Percentiles rank a stretch among this genome's conserved stretches.
Conservation (phyloP, 2,329 filamentous ascomycete genomes). For the Arthrobotrys megalospora region DNA sequence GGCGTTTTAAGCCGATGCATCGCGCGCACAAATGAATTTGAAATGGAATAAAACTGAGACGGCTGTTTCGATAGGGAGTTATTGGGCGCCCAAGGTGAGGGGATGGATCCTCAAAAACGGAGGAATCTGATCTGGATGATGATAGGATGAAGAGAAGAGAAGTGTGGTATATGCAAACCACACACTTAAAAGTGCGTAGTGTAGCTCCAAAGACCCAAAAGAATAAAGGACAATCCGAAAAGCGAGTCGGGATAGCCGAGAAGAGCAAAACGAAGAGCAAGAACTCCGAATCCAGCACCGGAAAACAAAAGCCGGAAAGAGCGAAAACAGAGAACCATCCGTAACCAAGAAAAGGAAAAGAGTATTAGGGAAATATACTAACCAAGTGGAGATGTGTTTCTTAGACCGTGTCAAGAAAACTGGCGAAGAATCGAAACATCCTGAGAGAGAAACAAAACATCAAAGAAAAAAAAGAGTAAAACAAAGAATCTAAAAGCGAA, state of each 20-base stretch:
- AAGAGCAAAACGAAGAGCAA: constrained; percentile 44
- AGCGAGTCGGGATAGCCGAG: constrained; percentile 60
- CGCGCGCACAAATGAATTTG: constrained; percentile 60
- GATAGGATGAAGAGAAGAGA: constrained; percentile 29
- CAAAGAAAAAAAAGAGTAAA: constrained; percentile 18
- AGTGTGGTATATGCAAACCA: constrained; percentile 50
- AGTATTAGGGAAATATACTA: constrained; percentile 56
- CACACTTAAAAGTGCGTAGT: constrained; percentile 32
- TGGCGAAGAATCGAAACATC: constrained; percentile 52
- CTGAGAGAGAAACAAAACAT: constrained; percentile 30
- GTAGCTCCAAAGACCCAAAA: constrained; percentile 31
- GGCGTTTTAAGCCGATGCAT: constrained; percentile 31
- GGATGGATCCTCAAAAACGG: constrained; percentile 25
- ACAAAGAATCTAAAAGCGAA: background rate
- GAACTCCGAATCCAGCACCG: constrained; percentile 35
- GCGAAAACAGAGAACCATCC: constrained; percentile 21
- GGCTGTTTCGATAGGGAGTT: constrained; percentile 6
- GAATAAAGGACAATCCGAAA: constrained; percentile 26
- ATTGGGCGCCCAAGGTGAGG: background rate
- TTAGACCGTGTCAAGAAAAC: constrained; percentile 58
- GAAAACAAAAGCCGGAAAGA: constrained; percentile 28
- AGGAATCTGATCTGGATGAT: constrained; percentile 18
- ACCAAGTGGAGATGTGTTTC: constrained; percentile 60
- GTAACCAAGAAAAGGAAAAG: constrained; percentile 31
- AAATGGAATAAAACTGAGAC: constrained; percentile 42